A percentile compares a stretch with the other conserved stretches of the same genome.
Evolutionary conservation across 176 grass and related monocot genomes (phyloP).

Genomic region (Oryza meyeriana): DNA sequence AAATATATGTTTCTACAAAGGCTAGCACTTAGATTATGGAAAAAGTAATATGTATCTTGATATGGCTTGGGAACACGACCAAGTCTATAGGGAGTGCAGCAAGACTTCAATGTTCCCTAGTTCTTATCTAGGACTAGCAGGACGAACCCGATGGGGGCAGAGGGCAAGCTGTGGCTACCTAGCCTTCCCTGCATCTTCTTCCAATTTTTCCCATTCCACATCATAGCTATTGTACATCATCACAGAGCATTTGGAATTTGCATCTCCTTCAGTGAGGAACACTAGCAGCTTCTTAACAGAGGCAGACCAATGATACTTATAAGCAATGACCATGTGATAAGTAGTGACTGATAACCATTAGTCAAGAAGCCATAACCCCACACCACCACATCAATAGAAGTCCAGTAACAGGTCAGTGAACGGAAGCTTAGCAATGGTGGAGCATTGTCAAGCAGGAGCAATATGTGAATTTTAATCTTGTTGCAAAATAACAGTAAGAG

Average conservation of each 20-base stretch:
- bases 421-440: not conserved
- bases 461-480: not conserved
- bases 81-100: not conserved
- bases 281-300: not conserved
- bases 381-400: not conserved
- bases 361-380: conserved; percentile 13
- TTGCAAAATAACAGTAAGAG: not conserved
- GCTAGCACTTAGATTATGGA: not conserved
- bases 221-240: not conserved
- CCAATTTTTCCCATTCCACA: not conserved
- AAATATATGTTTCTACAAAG: not conserved
- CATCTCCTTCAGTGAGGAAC: not conserved
- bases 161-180: not conserved
- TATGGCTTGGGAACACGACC: not conserved
- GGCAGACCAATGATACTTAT: too few species aligned
- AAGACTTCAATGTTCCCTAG: not conserved
- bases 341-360: conserved; percentile 16
- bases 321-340: not conserved
- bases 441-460: not conserved
- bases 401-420: not conserved
- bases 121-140: not conserved
- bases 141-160: not conserved
- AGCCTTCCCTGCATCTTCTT: not conserved
- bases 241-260: not conserved
- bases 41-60: not conserved